These are phyloP conservation scores for Pascua guehoae DNA, from an alignment of 1,284 basidiomycete species.

Conservation along the genomic window DNA sequence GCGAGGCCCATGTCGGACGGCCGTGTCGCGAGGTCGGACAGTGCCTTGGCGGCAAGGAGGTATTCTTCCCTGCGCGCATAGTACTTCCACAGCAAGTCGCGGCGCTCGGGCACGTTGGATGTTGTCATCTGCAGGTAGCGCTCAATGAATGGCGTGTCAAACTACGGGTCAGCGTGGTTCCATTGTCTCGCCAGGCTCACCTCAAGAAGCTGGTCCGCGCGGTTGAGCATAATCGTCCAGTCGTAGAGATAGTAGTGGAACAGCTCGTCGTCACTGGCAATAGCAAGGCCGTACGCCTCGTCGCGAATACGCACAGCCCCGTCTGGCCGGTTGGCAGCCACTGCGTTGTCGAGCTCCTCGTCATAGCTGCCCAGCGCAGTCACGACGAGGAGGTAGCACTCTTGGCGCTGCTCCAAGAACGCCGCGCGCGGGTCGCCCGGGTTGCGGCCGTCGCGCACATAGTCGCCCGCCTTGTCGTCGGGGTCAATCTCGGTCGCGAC, in stretches of 20 bases:
- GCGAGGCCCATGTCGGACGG: slow-evolving; percentile 65
- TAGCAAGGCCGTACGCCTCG: slow-evolving; percentile 58
- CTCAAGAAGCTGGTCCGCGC: slow-evolving; percentile 86
- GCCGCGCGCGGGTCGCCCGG: slow-evolving; percentile 60
- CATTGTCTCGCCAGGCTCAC: slow-evolving; percentile 51
- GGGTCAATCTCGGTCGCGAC: slow-evolving; percentile 79
- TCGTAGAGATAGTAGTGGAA: slow-evolving; percentile 94
- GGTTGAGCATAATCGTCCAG: slow-evolving; percentile 75
- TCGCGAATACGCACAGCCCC: slow-evolving; percentile 37
- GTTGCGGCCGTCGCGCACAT: slow-evolving; percentile 66
- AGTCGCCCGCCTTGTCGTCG: slow-evolving; percentile 70
- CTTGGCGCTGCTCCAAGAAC: slow-evolving; percentile 61
- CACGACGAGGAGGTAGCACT: slow-evolving; percentile 78
- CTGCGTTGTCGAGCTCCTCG: slow-evolving; percentile 47
- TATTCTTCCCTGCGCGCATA: slow-evolving; percentile 88
- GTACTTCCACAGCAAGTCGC: slow-evolving; percentile 92
- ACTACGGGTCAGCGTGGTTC: slow-evolving; percentile 19
- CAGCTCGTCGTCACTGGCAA: slow-evolving; percentile 79
- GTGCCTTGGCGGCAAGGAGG: slow-evolving; percentile 78
- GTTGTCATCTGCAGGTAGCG: slow-evolving; percentile 61
- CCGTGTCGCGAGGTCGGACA: slow-evolving; percentile 83
- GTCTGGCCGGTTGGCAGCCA: slow-evolving; percentile 4
- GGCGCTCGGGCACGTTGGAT: slow-evolving; percentile 57
- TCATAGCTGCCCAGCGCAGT: slow-evolving; percentile 80
- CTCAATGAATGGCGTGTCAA: slow-evolving; percentile 59